These are phyloP conservation scores for Citrus hindsii DNA, from an alignment of 345 rosid genomes.

Conservation along the genomic window DNA sequence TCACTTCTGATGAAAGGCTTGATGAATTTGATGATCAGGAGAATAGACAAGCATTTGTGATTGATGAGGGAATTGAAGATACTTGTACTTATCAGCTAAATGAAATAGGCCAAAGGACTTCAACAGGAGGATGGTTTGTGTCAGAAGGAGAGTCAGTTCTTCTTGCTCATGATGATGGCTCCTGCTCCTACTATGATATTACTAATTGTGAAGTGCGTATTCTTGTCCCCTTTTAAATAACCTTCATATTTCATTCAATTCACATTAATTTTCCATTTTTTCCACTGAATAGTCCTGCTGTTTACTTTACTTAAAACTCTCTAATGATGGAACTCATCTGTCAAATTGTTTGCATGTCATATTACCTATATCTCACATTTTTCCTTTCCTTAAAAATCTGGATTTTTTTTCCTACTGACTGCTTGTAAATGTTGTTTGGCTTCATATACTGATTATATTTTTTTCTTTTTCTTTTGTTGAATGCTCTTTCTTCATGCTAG, in stretches of 20 bases:
- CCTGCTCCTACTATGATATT: conserved; percentile 85
- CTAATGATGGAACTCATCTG: not conserved
- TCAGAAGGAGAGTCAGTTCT: conserved; percentile 96
- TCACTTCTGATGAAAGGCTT: conserved; percentile 69
- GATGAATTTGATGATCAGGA: conserved; percentile 83
- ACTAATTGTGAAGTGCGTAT: conserved; percentile 74
- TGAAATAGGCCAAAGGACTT: conserved; percentile 60
- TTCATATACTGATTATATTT: not conserved
- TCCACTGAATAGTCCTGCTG: not conserved
- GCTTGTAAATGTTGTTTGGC: not conserved
- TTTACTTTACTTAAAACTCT: not conserved
- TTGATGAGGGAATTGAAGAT: conserved; percentile 59
- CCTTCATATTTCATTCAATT: not conserved
- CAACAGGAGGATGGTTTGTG: conserved; percentile 97
- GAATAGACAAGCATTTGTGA: conserved; percentile 37
- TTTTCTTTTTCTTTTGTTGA: not conserved
- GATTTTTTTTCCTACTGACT: not conserved
- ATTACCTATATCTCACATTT: not conserved
- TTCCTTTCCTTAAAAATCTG: not conserved
- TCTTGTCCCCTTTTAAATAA: not conserved
- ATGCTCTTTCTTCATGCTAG: not conserved
- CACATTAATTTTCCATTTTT: not conserved
- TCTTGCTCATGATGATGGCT: conserved; percentile 87
- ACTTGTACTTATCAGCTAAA: conserved; percentile 42
- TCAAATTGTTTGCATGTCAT: not conserved